These are phyloP conservation scores for Panaeolus cyanescens DNA, from an alignment of 768 basidiomycete species.

Conservation along the genomic window DNA sequence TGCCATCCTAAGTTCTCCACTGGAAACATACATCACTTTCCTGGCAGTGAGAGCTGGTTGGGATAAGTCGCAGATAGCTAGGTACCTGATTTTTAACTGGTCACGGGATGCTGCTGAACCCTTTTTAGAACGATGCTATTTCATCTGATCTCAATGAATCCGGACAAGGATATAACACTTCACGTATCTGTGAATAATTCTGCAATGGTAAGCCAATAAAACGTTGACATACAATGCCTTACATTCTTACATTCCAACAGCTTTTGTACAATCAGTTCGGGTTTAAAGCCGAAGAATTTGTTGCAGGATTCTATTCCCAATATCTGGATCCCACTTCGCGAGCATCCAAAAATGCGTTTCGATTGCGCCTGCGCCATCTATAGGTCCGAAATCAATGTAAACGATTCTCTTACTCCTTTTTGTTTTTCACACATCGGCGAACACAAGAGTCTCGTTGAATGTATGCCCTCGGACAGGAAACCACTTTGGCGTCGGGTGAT, in stretches of 20 bases:
- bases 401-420: neutral
- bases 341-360: slow-evolving; percentile 80
- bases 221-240: neutral
- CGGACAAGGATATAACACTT: slow-evolving; percentile 75
- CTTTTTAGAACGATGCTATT: slow-evolving; percentile 69
- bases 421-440: neutral
- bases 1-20: slow-evolving; percentile 76
- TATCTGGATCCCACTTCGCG: slow-evolving; percentile 73
- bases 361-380: slow-evolving; percentile 67
- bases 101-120: slow-evolving; percentile 5
- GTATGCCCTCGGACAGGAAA: neutral
- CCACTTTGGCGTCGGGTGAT: neutral
- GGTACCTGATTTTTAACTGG: slow-evolving; percentile 38
- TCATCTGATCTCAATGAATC: slow-evolving; percentile 71
- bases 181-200: slow-evolving; percentile 83
- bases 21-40: slow-evolving; percentile 83
- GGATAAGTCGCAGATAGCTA: slow-evolving; percentile 79
- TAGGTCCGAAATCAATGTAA: neutral
- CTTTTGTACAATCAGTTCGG: slow-evolving; percentile 84
- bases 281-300: slow-evolving; percentile 85
- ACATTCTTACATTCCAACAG: slow-evolving; percentile 33
- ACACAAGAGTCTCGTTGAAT: neutral
- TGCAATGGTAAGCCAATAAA: slow-evolving; percentile 58
- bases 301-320: slow-evolving; percentile 79
- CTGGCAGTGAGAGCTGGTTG: slow-evolving; percentile 78